Percentiles rank a stretch among this genome's conserved stretches.
phyloP scores from a whole-genome alignment of 345 rosid genomes.

The Aquilaria sinensis region DNA sequence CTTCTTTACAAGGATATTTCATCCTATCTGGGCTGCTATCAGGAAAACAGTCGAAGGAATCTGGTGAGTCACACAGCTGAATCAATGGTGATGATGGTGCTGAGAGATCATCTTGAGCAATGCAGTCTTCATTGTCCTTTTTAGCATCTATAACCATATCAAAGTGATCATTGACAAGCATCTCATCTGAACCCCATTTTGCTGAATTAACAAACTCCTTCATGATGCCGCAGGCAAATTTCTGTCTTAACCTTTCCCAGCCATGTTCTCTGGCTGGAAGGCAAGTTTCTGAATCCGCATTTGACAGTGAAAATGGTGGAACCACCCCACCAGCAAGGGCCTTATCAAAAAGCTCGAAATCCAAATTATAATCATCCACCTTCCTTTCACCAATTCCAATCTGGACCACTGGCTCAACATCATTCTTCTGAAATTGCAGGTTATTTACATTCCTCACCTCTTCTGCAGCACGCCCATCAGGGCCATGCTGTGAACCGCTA shows the following conservation, averaged over 20 bases:
- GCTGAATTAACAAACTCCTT: conserved; percentile 44
- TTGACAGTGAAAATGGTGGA: conserved; percentile 47
- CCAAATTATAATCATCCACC: conserved; percentile 51
- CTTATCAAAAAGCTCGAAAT: conserved; percentile 56
- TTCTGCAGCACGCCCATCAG: conserved; percentile 21
- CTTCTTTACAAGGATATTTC: conserved; percentile 21
- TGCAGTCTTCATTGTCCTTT: conserved; percentile 18
- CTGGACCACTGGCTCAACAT: conserved; percentile 6
- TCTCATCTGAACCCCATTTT: conserved; percentile 21
- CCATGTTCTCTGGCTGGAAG: conserved; percentile 60
- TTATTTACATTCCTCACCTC: conserved; percentile 19
- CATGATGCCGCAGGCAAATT: conserved; percentile 49
- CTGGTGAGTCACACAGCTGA: conserved; percentile 38
- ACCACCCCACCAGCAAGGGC: conserved; percentile 67
- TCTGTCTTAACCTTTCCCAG: conserved; percentile 57
- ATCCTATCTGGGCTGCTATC: conserved; percentile 22
- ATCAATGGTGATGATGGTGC: conserved; percentile 30
- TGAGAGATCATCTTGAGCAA: conserved; percentile 13
- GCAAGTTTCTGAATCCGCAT: conserved; percentile 46
- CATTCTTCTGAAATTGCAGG: conserved; percentile 16
- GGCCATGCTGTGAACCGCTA: conserved; percentile 21
- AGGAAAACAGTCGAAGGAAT: conserved; percentile 32
- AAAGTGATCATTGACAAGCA: conserved; percentile 14
- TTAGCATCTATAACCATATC: conserved; percentile 22
- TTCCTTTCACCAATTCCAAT: conserved; percentile 24